A percentile compares a stretch with the other conserved stretches of the same genome.
Evolutionary conservation across 257 asterid genomes (phyloP).

Genomic region (Scutellaria galericulata): DNA sequence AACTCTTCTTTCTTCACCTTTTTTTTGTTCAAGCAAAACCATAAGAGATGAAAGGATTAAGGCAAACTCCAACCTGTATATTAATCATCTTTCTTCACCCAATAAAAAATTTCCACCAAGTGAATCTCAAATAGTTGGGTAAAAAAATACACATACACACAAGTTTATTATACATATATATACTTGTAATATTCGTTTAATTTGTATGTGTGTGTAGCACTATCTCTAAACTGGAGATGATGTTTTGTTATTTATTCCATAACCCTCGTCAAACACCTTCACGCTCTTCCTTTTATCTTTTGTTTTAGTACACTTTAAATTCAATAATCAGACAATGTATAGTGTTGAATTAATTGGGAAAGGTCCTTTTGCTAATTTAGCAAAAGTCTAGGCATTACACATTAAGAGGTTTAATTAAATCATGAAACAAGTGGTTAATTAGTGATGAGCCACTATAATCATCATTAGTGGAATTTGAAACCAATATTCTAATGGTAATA

Average conservation of each 20-base stretch:
- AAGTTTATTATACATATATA: too few relatives aligned
- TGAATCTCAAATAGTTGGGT: too few relatives aligned
- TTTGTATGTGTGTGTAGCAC: too few relatives aligned
- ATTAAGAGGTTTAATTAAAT: conserved; percentile 24
- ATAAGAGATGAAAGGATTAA: too few relatives aligned
- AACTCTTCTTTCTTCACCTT: too few relatives aligned
- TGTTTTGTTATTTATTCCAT: conserved; percentile 24
- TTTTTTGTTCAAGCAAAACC: too few relatives aligned
- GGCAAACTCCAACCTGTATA: too few relatives aligned
- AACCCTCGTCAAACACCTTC: conserved; percentile 3
- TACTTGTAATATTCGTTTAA: too few relatives aligned
- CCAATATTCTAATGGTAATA: conserved; percentile 31
- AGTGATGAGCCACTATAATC: conserved; percentile 38
- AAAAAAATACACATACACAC: too few relatives aligned
- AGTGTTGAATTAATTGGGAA: conserved; percentile 30
- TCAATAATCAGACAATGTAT: conserved; percentile 3
- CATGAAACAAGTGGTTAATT: conserved; percentile 26
- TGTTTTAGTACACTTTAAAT: not conserved
- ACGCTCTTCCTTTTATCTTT: conserved; percentile 14
- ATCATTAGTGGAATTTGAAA: conserved; percentile 37
- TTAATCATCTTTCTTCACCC: too few relatives aligned
- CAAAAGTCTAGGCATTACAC: conserved; percentile 25
- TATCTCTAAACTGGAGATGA: too few relatives aligned
- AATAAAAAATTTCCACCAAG: too few relatives aligned
- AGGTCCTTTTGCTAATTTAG: conserved; percentile 26